Conservation (phyloP, 2,329 filamentous ascomycete genomes). For the Xylaria arbuscula region DNA sequence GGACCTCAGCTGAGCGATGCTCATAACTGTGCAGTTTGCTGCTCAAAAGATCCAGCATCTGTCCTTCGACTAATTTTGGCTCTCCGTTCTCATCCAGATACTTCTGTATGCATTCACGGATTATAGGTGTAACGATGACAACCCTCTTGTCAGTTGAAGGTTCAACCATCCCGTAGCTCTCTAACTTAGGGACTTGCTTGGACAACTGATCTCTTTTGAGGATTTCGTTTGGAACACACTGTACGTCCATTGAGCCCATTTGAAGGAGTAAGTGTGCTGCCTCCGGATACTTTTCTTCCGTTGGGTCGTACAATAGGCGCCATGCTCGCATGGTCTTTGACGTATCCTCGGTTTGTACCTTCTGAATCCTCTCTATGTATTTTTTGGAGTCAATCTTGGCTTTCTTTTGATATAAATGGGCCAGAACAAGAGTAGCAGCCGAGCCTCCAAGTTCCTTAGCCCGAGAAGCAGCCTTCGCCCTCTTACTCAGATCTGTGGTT, state of each 20-base stretch:
- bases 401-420: slow-evolving; percentile 12
- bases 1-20: background rate
- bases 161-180: slow-evolving; percentile 16
- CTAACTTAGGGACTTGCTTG: slow-evolving; percentile 1
- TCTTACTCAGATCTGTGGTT: background rate
- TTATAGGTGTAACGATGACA: background rate
- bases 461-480: background rate
- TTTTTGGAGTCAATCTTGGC: background rate
- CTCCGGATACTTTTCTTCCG: background rate
- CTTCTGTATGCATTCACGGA: slow-evolving; percentile 7
- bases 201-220: slow-evolving; percentile 4
- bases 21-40: background rate
- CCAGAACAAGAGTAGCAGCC: slow-evolving; percentile 9
- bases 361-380: background rate
- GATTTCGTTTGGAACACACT: slow-evolving; percentile 7
- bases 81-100: slow-evolving; percentile 2
- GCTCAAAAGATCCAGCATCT: background rate
- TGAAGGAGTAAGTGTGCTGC: slow-evolving; percentile 7
- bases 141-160: slow-evolving; percentile 3
- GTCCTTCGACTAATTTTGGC: background rate
- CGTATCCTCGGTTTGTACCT: background rate
- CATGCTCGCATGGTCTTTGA: background rate
- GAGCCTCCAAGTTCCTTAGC: slow-evolving; percentile 15
- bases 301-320: slow-evolving; percentile 3
- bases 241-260: slow-evolving; percentile 11